These are phyloP conservation scores for Backusella liffmaniae DNA, from an alignment of 192 early-diverging fungal species.

Conservation along the genomic window DNA sequence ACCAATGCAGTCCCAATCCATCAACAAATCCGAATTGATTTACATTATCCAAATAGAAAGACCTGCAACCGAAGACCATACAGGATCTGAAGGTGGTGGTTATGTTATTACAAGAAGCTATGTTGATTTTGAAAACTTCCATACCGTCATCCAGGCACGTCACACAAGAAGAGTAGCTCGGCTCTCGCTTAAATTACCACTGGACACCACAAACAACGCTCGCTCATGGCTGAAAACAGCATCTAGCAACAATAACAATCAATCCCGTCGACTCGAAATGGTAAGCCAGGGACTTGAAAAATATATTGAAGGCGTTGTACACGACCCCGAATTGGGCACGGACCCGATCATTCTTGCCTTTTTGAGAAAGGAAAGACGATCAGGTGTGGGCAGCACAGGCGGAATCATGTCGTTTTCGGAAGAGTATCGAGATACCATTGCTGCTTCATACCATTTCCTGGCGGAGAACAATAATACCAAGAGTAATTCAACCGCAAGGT, in stretches of 20 bases:
- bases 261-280: not conserved
- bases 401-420: constrained; percentile 8
- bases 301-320: constrained; percentile 25
- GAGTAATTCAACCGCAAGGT: not conserved
- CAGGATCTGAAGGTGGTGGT: constrained; percentile 35
- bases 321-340: constrained; percentile 25
- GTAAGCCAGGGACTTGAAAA: constrained; percentile 23
- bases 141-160: constrained; percentile 17
- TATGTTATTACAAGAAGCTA: constrained; percentile 38
- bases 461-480: not conserved
- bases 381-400: not conserved
- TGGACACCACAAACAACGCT: constrained; percentile 7
- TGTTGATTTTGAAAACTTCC: constrained; percentile 33
- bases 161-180: constrained; percentile 19
- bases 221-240: constrained; percentile 24
- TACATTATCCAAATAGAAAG: constrained; percentile 40
- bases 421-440: constrained; percentile 13
- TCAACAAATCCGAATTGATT: constrained; percentile 12
- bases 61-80: constrained; percentile 2
- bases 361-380: constrained; percentile 29
- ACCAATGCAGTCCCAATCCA: not conserved
- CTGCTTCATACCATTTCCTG: not conserved
- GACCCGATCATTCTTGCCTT: constrained; percentile 30
- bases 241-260: not conserved
- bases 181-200: constrained; percentile 21